These are phyloP conservation scores for Trichoderma oligosporum DNA, from an alignment of 2,329 filamentous ascomycete genomes.

Conservation along the genomic window DNA sequence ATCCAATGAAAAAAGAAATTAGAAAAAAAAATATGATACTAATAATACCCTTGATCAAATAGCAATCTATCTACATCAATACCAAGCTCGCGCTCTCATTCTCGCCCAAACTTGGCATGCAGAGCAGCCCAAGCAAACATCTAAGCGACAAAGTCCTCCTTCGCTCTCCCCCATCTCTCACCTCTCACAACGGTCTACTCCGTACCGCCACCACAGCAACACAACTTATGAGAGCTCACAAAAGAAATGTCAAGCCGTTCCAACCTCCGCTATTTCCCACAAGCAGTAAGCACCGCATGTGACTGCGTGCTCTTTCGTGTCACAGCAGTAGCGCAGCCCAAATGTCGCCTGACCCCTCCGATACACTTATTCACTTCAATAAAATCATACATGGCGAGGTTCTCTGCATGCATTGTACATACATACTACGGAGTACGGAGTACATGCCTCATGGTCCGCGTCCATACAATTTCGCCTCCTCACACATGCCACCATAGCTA, in stretches of 20 bases:
- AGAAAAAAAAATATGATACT: not conserved
- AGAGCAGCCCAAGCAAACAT: conserved; percentile 9
- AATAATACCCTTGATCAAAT: too few relatives aligned
- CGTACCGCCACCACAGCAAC: conserved; percentile 7
- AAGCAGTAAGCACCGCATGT: conserved; percentile 20
- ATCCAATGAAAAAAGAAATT: not conserved
- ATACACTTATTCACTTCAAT: not conserved
- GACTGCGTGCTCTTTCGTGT: conserved; percentile 16
- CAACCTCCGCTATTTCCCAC: conserved; percentile 8
- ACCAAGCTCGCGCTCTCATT: too few relatives aligned
- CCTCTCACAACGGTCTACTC: conserved; percentile 4
- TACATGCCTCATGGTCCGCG: not conserved
- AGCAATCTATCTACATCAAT: too few relatives aligned
- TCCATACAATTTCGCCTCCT: not conserved
- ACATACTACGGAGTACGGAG: not conserved
- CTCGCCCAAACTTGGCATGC: conserved; percentile 11
- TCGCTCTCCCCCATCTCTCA: not conserved
- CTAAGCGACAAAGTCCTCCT: too few relatives aligned
- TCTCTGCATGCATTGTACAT: conserved; percentile 15
- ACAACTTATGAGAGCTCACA: conserved; percentile 10
- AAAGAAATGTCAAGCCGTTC: not conserved
- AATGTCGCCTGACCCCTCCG: conserved; percentile 19
- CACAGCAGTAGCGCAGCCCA: conserved; percentile 17
- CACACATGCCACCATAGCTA: not conserved
- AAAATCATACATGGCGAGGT: conserved; percentile 4